phyloP scores from a whole-genome alignment of 169 alveolate species.

The Perkinsus olseni region DNA sequence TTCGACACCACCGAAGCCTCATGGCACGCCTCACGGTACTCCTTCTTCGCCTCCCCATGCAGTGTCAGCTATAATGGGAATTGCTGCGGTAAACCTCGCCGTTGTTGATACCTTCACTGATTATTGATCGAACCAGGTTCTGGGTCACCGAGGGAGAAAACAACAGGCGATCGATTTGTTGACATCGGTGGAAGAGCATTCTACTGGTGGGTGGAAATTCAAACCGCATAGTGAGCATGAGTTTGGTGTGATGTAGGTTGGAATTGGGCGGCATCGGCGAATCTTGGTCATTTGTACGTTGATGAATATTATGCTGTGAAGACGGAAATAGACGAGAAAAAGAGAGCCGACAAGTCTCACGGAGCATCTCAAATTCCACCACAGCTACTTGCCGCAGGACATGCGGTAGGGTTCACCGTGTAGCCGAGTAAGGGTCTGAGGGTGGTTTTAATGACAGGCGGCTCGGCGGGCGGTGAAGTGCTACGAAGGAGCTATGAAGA shows the following conservation, averaged over 20 bases:
- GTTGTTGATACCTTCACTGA: neutral
- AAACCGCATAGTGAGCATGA: neutral
- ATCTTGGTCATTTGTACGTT: neutral
- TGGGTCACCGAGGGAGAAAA: neutral
- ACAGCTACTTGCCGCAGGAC: neutral
- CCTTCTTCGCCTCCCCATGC: neutral
- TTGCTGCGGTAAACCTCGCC: neutral
- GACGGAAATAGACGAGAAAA: neutral
- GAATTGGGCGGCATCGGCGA: constrained; percentile 1
- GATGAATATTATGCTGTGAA: neutral
- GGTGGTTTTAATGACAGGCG: neutral
- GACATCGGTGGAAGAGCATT: neutral
- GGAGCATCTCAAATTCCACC: neutral
- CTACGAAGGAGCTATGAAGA: neutral
- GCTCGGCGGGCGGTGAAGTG: neutral
- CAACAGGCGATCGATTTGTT: neutral
- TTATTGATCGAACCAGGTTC: neutral
- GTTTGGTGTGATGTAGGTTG: neutral
- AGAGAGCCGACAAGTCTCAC: neutral
- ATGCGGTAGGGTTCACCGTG: neutral
- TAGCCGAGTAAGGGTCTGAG: neutral
- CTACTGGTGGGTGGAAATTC: neutral
- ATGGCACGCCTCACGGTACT: neutral
- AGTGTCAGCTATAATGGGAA: neutral
- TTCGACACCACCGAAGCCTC: neutral